A percentile compares a stretch with the other conserved stretches of the same genome.
Conservation (phyloP, 1,284 basidiomycete genomes). For the Inonotus obliquus region DNA sequence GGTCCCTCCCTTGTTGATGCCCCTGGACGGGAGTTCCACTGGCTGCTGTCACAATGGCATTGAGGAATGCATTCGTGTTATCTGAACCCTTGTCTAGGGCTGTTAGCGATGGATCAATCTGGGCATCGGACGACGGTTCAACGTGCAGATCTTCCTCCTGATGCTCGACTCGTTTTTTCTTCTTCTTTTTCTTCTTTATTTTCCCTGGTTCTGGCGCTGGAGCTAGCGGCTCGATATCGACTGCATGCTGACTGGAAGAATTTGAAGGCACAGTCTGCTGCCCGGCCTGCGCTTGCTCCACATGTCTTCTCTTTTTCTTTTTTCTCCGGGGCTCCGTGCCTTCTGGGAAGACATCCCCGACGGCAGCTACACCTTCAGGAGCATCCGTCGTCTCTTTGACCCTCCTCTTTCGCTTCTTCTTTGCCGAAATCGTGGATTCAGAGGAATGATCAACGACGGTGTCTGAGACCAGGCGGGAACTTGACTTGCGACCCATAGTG, state of each 20-base stretch:
- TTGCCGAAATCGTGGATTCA: constrained; percentile 28
- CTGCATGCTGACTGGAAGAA: not conserved
- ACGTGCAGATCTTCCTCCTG: constrained; percentile 32
- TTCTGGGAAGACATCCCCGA: constrained; percentile 13
- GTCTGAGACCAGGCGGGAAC: constrained; percentile 34
- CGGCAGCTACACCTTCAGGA: constrained; percentile 9
- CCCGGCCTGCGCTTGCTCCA: constrained; percentile 26
- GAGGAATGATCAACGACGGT: constrained; percentile 32
- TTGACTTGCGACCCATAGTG: constrained; percentile 27
- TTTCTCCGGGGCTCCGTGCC: constrained; percentile 19
- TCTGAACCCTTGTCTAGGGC: constrained; percentile 16
- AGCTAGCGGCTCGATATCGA: not conserved
- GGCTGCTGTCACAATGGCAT: constrained; percentile 54
- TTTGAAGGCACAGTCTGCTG: constrained; percentile 23
- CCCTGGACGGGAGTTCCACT: constrained; percentile 25
- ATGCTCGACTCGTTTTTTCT: constrained; percentile 38
- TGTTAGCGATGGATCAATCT: constrained; percentile 10
- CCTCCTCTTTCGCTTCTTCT: constrained; percentile 26
- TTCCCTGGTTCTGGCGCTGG: constrained; percentile 20
- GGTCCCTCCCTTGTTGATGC: constrained; percentile 14
- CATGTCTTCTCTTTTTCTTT: constrained; percentile 35
- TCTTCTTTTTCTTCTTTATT: constrained; percentile 33
- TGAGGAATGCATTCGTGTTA: constrained; percentile 43
- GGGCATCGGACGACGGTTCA: constrained; percentile 18
- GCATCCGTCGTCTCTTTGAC: constrained; percentile 23